phyloP scores from a whole-genome alignment of 306 rosid species.

The Fragaria ananassa region DNA sequence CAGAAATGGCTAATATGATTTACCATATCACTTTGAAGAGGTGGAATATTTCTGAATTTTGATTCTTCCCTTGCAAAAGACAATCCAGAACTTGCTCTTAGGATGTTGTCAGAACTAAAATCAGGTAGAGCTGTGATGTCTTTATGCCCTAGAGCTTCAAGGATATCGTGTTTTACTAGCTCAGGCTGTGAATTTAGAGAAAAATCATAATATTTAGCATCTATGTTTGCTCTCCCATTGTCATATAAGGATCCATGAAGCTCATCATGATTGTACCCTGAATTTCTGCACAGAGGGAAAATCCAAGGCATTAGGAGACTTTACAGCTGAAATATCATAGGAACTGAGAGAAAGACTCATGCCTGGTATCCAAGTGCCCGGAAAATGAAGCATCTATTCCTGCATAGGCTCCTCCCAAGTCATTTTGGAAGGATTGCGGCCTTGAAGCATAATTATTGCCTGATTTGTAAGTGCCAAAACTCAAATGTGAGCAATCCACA shows the following conservation, averaged over 20 bases:
- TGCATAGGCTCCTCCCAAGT: constrained; percentile 36
- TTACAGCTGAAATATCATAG: constrained; percentile 16
- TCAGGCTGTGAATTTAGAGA: constrained; percentile 35
- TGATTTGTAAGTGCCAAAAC: constrained; percentile 59
- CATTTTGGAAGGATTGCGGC: constrained; percentile 28
- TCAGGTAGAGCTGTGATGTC: constrained; percentile 31
- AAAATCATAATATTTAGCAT: constrained; percentile 32
- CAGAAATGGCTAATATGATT: constrained; percentile 5
- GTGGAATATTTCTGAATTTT: constrained; percentile 30
- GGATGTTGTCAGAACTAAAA: constrained; percentile 29
- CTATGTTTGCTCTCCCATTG: constrained; percentile 24
- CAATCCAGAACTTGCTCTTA: constrained; percentile 31
- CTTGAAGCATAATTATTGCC: constrained; percentile 35
- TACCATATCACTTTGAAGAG: constrained; percentile 44
- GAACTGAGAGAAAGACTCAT: constrained; percentile 28
- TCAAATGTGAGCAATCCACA: constrained; percentile 66
- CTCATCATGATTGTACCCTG: constrained; percentile 27
- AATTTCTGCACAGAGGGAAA: constrained; percentile 28
- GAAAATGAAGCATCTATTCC: constrained; percentile 34
- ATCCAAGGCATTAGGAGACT: constrained; percentile 17
- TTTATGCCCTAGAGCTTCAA: constrained; percentile 37
- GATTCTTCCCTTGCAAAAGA: constrained; percentile 42
- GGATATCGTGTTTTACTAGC: constrained; percentile 28
- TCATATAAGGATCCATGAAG: constrained; percentile 32
- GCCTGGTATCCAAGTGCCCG: constrained; percentile 38